Conservation (phyloP, 75 land plant species). For the Adiantum capillusveneris region DNA sequence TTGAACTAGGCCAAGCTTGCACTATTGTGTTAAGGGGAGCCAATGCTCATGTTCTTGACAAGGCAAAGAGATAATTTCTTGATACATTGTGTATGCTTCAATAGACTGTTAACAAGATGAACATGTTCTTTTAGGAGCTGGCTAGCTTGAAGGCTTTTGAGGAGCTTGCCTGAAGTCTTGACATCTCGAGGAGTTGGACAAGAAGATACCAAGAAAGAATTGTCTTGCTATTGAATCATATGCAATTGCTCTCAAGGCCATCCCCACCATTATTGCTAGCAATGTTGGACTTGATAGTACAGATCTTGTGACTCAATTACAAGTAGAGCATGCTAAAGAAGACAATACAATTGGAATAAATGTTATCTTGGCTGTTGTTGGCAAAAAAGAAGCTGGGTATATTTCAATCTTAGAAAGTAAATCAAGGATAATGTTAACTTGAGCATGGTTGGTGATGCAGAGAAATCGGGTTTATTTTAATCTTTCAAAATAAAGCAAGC, state of each 20-base stretch:
- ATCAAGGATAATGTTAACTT: too few species aligned
- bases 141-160: slow-evolving; percentile 99
- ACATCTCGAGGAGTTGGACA: slow-evolving; percentile 86
- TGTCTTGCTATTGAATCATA: slow-evolving; percentile 94
- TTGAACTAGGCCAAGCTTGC: slow-evolving; percentile 95
- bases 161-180: slow-evolving; percentile 77
- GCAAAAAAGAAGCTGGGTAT: too few species aligned
- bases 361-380: slow-evolving; percentile 86
- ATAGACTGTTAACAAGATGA: slow-evolving; percentile 85
- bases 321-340: slow-evolving; percentile 87
- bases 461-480: slow-evolving; percentile 82
- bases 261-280: slow-evolving; percentile 86
- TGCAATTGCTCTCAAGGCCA: slow-evolving; percentile 67
- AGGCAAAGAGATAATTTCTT: slow-evolving; percentile 92
- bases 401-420: too few species aligned
- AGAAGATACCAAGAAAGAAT: slow-evolving; percentile 88
- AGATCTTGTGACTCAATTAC: slow-evolving; percentile 73
- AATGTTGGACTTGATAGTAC: slow-evolving; percentile 97
- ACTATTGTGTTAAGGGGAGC: slow-evolving; percentile 94
- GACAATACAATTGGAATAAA: slow-evolving; percentile 67
- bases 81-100: slow-evolving; percentile 92
- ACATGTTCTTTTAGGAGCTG: slow-evolving; percentile 86
- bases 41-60: slow-evolving; percentile 88
- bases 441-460: slow-evolving; percentile 96
- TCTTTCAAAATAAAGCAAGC: slow-evolving; percentile 96